A percentile compares a stretch with the other conserved stretches of the same genome.
These are phyloP conservation scores for Diaporthe destruens DNA, from an alignment of 2,329 filamentous ascomycete species.

Conservation along the genomic window DNA sequence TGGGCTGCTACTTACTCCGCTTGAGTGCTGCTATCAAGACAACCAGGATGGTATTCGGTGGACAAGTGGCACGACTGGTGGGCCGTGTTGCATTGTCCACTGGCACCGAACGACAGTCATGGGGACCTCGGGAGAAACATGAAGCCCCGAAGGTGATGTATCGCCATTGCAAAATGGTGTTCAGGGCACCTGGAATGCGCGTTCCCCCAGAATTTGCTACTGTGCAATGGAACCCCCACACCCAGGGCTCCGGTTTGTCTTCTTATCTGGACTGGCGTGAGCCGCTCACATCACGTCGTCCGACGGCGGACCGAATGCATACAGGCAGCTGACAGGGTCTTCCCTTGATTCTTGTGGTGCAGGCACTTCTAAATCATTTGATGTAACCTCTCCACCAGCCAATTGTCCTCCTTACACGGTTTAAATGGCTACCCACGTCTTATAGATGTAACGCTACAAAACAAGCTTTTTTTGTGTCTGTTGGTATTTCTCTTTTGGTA, in stretches of 20 bases:
- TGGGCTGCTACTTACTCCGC: background rate
- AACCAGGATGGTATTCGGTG: background rate
- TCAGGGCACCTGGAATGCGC: background rate
- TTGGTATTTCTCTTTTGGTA: too few species aligned
- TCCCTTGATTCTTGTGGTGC: background rate
- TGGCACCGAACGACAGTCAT: background rate
- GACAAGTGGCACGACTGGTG: background rate
- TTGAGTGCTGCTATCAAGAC: background rate
- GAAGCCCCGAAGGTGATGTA: background rate
- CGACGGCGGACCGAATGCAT: background rate
- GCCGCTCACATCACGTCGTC: background rate
- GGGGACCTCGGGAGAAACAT: background rate
- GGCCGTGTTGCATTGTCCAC: conserved; percentile 8
- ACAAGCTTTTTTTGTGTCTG: too few species aligned
- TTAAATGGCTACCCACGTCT: too few species aligned
- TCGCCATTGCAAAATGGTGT: background rate
- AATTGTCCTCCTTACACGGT: too few species aligned
- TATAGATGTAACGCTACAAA: too few species aligned
- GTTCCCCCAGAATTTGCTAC: conserved; percentile 20
- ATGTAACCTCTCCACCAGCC: too few species aligned
- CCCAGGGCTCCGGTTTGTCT: background rate
- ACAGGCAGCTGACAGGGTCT: too few species aligned
- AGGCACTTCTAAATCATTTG: too few species aligned
- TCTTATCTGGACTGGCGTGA: background rate
- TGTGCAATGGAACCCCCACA: conserved; percentile 5